A percentile compares a stretch with the other conserved stretches of the same genome.
Conservation (phyloP, 805 yeast genomes). For the Yarrowia sp. region DNA sequence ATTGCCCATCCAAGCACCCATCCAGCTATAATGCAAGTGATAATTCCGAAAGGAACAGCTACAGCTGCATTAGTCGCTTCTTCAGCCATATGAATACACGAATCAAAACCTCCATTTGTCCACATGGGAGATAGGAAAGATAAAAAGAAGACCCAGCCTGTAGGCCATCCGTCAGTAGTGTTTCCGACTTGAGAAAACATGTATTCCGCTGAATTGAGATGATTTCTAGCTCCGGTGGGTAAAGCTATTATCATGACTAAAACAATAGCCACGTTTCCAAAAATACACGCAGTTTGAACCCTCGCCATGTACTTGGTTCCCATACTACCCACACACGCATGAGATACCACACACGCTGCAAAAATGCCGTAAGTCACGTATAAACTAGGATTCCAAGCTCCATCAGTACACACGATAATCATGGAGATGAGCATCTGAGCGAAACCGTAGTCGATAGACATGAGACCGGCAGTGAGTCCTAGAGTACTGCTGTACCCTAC, state of each 20-base stretch:
- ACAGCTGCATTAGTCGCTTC: conserved; percentile 52
- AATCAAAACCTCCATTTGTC: conserved; percentile 71
- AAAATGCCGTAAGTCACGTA: conserved; percentile 63
- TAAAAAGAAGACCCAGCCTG: conserved; percentile 55
- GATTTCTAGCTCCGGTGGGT: conserved; percentile 32
- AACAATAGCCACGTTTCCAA: conserved; percentile 52
- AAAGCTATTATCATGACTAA: conserved; percentile 43
- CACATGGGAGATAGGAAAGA: conserved; percentile 67
- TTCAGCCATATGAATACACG: conserved; percentile 69
- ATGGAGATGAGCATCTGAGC: conserved; percentile 52
- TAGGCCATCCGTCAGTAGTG: conserved; percentile 51
- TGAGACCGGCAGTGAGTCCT: conserved; percentile 63
- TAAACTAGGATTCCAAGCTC: conserved; percentile 52
- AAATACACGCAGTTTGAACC: conserved; percentile 59
- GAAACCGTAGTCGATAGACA: conserved; percentile 69
- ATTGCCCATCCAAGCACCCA: conserved; percentile 59
- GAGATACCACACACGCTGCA: conserved; percentile 57
- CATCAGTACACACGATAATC: conserved; percentile 48
- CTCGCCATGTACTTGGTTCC: conserved; percentile 58
- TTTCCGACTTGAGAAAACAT: conserved; percentile 57
- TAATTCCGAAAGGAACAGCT: conserved; percentile 65
- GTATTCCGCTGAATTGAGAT: conserved; percentile 50
- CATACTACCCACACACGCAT: conserved; percentile 52
- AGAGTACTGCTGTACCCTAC: conserved; percentile 68
- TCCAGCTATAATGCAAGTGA: conserved; percentile 57